Conservation (phyloP, 352 stramenopile genomes). For the Phytophthora parvispora region DNA sequence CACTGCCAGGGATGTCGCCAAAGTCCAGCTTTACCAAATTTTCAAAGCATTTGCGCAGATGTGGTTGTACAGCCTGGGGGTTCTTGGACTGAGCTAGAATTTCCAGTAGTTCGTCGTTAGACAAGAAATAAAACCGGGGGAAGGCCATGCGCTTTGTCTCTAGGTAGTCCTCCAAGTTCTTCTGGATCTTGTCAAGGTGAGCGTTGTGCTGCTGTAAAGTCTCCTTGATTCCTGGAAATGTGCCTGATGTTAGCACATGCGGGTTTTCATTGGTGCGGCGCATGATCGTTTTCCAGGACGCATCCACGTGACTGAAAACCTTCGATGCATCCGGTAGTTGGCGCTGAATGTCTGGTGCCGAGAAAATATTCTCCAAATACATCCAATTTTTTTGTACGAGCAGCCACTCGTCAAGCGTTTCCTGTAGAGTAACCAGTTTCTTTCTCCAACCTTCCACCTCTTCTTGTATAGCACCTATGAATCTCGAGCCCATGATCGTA, state of each 20-base stretch:
- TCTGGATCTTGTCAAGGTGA: constrained; percentile 93
- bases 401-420: constrained; percentile 91
- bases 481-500: constrained; percentile 93
- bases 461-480: constrained; percentile 92
- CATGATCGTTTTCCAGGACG: constrained; percentile 95
- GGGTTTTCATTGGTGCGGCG: constrained; percentile 88
- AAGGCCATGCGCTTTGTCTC: constrained; percentile 96
- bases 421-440: constrained; percentile 85
- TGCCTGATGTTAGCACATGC: constrained; percentile 86
- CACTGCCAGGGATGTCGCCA: constrained; percentile 75
- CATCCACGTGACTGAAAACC: constrained; percentile 92
- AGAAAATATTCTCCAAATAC: constrained; percentile 91
- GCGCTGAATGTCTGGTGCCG: constrained; percentile 91
- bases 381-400: constrained; percentile 93
- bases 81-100: constrained; percentile 97
- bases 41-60: constrained; percentile 97
- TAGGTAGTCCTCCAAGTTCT: constrained; percentile 94
- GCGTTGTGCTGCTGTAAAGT: constrained; percentile 88
- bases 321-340: constrained; percentile 93
- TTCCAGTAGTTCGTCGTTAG: constrained; percentile 96
- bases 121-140: constrained; percentile 96
- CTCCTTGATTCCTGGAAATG: constrained; percentile 85
- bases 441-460: constrained; percentile 92
- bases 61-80: constrained; percentile 94
- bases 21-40: constrained; percentile 88